Base-by-base conservation (phyloP, 2,329 filamentous ascomycete genomes). In the Zarea fungicola region DNA sequence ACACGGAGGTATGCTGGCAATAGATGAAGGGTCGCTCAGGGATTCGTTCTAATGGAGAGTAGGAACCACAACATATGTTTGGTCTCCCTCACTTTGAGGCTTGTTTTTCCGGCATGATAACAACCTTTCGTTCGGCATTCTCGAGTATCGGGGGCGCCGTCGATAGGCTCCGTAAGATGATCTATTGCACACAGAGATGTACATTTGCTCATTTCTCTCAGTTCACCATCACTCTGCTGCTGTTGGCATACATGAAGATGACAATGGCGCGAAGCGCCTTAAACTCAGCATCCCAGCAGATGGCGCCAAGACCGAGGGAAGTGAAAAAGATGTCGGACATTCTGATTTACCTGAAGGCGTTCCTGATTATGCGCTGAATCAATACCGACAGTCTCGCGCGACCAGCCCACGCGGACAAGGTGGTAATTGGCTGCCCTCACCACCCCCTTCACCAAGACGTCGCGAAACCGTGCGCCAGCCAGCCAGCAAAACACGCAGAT, bases 101-200 rank as follows among this genome's bases (percentile, higher is more conserved):
- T 25, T 37, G 16, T 28, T 42, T 48, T 42, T 11, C 23, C 23
- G 31, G 39, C 16, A 49, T 49, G 46, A 42, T 49, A 42, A 28
- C 19, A n/a, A 49, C 21, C 10, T 19, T 49, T 42, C 46, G 39
- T 16, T 49, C 46, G 46, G 46, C 31, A 36, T 19, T 42, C 35
- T 40, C 36, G 19, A 40, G 35, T 5, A 21, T 48, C 16, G 46
- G 40, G 21, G 39, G 25, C 26, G 39, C 39, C 46, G 46, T 49
- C 5, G 13, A 42, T 11, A 49, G 31, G 23, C 10, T 49, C 5
- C 37, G 46, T 49, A 42, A n/a, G 46, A 29, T 7, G 3, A 7
- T n/a, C 4, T 8, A 1, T 10, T 23, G 4, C 4, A 35, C n/a
- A 21, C 5, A 3, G 1, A 19, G 16, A 19, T 5, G 23, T 10